Conservation (phyloP, 441 rosid genomes). For the Pelargonium citronellum region DNA sequence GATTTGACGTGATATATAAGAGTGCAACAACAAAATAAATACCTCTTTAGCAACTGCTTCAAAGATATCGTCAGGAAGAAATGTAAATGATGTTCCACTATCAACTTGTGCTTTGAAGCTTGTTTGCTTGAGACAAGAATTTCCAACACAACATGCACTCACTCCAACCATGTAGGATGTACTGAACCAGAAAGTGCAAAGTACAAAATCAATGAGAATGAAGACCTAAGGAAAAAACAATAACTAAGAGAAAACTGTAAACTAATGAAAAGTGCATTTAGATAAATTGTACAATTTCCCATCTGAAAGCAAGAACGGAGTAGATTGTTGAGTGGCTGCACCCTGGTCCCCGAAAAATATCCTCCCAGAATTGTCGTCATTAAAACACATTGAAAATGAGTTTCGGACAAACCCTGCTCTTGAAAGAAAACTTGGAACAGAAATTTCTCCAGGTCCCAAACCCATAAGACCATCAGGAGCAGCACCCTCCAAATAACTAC, state of each 20-base stretch:
- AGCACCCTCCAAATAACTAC: slow-evolving; percentile 57
- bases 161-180: slow-evolving; percentile 56
- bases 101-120: slow-evolving; percentile 53
- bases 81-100: slow-evolving; percentile 77
- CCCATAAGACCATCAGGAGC: slow-evolving; percentile 92
- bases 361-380: slow-evolving; percentile 65
- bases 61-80: slow-evolving; percentile 50
- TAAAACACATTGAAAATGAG: slow-evolving; percentile 79
- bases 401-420: slow-evolving; percentile 59
- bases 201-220: slow-evolving; percentile 6
- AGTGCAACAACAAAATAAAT: slow-evolving; percentile 13
- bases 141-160: slow-evolving; percentile 57
- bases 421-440: slow-evolving; percentile 75
- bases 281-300: slow-evolving; percentile 50
- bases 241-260: neutral
- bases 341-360: slow-evolving; percentile 79
- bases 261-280: slow-evolving; percentile 8
- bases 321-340: slow-evolving; percentile 50
- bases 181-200: slow-evolving; percentile 33
- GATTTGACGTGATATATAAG: neutral
- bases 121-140: slow-evolving; percentile 54
- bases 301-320: slow-evolving; percentile 45
- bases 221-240: neutral
- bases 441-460: slow-evolving; percentile 61
- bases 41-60: slow-evolving; percentile 56